A percentile compares a stretch with the other conserved stretches of the same genome.
phyloP scores from a whole-genome alignment of 1,284 basidiomycete species.

The Ganoderma sinense region DNA sequence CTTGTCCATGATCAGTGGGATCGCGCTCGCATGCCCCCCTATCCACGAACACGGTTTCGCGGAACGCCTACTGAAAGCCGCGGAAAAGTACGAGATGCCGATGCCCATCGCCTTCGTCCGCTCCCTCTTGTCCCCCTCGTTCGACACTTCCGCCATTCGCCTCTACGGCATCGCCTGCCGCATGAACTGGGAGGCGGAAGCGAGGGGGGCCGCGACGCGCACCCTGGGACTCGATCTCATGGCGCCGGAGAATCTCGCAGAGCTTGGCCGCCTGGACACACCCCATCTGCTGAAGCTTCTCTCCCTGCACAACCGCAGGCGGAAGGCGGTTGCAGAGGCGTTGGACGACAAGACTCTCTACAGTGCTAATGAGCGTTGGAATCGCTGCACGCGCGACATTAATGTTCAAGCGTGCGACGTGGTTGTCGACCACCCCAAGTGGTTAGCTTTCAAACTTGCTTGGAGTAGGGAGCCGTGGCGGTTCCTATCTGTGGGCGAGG shows the following conservation, averaged over 20 bases:
- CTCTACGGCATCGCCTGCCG: conserved; percentile 62
- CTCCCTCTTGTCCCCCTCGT: conserved; percentile 51
- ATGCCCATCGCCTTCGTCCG: conserved; percentile 60
- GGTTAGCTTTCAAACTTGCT: conserved; percentile 31
- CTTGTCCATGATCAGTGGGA: conserved; percentile 63
- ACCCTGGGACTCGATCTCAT: conserved; percentile 50
- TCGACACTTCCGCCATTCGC: conserved; percentile 54
- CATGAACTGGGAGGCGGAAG: conserved; percentile 61
- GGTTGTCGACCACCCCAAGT: conserved; percentile 17
- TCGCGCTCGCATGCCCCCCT: conserved; percentile 52
- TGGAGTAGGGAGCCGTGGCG: conserved; percentile 13
- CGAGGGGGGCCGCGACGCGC: conserved; percentile 54
- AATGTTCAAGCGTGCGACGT: background rate
- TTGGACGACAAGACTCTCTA: conserved; percentile 31
- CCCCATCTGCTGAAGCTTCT: conserved; percentile 30
- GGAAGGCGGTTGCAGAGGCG: conserved; percentile 24
- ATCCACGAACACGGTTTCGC: conserved; percentile 54
- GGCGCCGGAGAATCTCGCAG: conserved; percentile 38
- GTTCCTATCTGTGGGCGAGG: conserved; percentile 9
- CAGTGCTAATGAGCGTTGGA: conserved; percentile 26
- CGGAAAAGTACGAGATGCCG: conserved; percentile 72
- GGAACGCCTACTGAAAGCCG: conserved; percentile 59
- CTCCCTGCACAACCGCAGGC: conserved; percentile 31
- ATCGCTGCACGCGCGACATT: background rate
- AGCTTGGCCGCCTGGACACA: conserved; percentile 28